Base-by-base conservation (phyloP, 148 eudicot species). In the Nyssa sinensis region DNA sequence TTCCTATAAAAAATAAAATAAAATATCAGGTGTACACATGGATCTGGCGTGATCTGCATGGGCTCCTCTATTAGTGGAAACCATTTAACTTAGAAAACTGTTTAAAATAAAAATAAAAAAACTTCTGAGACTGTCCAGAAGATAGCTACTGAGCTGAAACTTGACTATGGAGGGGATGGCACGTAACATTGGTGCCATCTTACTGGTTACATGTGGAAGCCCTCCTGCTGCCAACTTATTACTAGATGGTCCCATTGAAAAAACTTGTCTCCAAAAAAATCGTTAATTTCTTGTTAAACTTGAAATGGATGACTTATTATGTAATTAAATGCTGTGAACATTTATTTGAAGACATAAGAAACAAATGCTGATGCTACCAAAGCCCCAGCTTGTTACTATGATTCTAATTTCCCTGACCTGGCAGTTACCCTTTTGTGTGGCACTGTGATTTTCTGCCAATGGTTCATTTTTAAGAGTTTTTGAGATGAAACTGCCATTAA, bases 41-140 rank as follows among this genome's bases (percentile, higher is more conserved):
- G 25, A 21, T 17, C 5, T n/a, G 25, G 19, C 7, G 5, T 33
- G 27, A 9, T 33, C 28, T 71, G 16, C 34, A 57, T 71, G 49
- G 74, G 23, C 64, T 71, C 49, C 32, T 34, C 30, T 58, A 23
- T 62, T 14, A 31, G 16, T 49, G 51, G 64, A 32, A 70, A 23
- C 64, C 51, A 23, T 58, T 33, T n/a, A 17, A 23, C 24, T 32
- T 9, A 24, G 74, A 71, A n/a, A n/a, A 62, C 62, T 33, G 11
- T 57, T 39, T 19, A 19, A 35, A 57, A 17, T 33, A 57, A n/a
- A 28, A 57, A 24, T 0, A 1, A 23, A 23, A 24, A 0, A 33
- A 55, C 23, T 71, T 30, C 35, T 58, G 74, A 31, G 5, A 58
- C 44, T 19, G 19, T 17, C 6, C 21, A 3, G 67, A 32, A 33